A percentile compares a stretch with the other conserved stretches of the same genome.
Evolutionary conservation across 2,329 filamentous ascomycete genomes (phyloP).

Genomic region (Chaetomium sp.): DNA sequence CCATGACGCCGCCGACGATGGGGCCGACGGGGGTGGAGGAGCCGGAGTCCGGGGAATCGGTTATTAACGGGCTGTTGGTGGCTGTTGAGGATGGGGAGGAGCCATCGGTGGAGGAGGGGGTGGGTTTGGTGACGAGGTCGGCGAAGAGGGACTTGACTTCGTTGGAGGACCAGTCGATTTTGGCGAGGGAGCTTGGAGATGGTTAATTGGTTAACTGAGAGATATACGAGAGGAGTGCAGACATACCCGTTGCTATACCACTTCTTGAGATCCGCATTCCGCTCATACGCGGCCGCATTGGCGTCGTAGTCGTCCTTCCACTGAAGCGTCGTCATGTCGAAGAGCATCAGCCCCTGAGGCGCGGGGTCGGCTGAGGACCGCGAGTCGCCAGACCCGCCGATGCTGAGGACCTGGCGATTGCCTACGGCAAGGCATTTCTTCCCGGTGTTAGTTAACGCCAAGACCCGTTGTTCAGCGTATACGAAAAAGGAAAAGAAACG

Average conservation of each 20-base stretch:
- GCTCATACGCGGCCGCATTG: conserved; percentile 10
- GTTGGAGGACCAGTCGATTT: conserved; percentile 14
- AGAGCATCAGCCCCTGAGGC: conserved; percentile 16
- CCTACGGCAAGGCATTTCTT: conserved; percentile 15
- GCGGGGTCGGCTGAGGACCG: conserved; percentile 2
- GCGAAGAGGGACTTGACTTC: conserved; percentile 13
- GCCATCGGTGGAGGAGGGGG: not conserved
- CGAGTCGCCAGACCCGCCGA: conserved; percentile 12
- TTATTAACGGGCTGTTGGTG: not conserved
- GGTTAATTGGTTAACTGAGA: not conserved
- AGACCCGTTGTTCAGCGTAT: not conserved
- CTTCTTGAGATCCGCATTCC: conserved; percentile 2
- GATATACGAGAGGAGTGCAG: not conserved
- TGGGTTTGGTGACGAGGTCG: not conserved
- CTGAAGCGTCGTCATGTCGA: conserved; percentile 18
- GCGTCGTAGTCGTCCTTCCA: conserved; percentile 19
- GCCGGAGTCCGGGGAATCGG: not conserved
- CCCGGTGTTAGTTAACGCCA: not conserved
- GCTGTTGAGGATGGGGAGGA: not conserved
- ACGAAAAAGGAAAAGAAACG: not conserved
- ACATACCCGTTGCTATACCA: conserved; percentile 16
- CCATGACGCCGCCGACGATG: conserved; percentile 18
- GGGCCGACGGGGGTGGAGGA: conserved; percentile 8
- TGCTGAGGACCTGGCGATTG: conserved; percentile 16
- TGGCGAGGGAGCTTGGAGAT: not conserved